Percentiles rank a stretch among this genome's conserved stretches.
Conservation (phyloP, 768 basidiomycete species). For the Rhizopogon salebrosus region DNA sequence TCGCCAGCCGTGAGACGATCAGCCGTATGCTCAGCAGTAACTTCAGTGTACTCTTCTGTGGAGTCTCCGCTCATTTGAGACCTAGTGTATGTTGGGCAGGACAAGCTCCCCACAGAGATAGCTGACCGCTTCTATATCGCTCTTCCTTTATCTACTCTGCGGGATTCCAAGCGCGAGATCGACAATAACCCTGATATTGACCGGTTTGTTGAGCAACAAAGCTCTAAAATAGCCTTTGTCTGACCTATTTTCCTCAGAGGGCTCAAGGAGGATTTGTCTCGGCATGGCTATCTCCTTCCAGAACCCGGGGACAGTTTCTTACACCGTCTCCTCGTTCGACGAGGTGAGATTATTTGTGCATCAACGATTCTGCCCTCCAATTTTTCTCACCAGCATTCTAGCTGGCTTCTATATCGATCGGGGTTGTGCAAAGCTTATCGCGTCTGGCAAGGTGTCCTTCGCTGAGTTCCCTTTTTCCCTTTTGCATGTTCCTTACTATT, state of each 20-base stretch:
- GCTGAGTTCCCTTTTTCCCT: not conserved
- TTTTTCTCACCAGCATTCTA: not conserved
- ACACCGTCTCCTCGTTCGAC: slow-evolving; percentile 4
- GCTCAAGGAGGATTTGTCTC: not conserved
- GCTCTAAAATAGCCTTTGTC: not conserved
- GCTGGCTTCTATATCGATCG: slow-evolving; percentile 5
- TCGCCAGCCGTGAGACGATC: slow-evolving; percentile 6
- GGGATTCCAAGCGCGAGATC: not conserved
- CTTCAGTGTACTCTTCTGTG: not conserved
- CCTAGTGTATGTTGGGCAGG: slow-evolving; percentile 5
- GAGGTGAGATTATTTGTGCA: not conserved
- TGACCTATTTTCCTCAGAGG: not conserved
- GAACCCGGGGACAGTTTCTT: not conserved
- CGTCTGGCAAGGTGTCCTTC: not conserved
- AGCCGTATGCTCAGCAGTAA: slow-evolving; percentile 2
- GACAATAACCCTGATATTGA: slow-evolving; percentile 1
- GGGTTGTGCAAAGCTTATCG: slow-evolving; percentile 4
- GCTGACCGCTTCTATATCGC: slow-evolving; percentile 9
- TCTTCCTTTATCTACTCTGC: slow-evolving; percentile 3
- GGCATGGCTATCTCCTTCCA: slow-evolving; percentile 1
- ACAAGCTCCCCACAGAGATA: slow-evolving; percentile 5
- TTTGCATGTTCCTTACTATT: not conserved
- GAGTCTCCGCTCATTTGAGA: not conserved
- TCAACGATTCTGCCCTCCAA: not conserved
- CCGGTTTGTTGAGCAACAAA: not conserved